These are phyloP conservation scores for Ramularia collo-cygni DNA, from an alignment of 2,329 filamentous ascomycete species.

Conservation along the genomic window DNA sequence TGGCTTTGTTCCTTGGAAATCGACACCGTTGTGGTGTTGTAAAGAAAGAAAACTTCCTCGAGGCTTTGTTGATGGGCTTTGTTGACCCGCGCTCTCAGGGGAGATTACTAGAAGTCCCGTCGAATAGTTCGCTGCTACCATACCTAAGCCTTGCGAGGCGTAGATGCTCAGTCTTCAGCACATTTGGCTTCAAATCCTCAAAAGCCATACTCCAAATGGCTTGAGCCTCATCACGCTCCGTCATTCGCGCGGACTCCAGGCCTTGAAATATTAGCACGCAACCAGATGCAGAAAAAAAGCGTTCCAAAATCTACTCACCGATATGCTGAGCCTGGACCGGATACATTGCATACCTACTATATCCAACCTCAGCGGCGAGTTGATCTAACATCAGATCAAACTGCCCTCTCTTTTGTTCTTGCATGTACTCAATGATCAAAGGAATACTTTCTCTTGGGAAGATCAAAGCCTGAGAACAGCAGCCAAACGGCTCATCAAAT, in stretches of 20 bases:
- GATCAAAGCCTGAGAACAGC: neutral
- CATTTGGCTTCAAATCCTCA: neutral
- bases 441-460: slow-evolving; percentile 1
- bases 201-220: neutral
- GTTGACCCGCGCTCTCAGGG: too few species aligned
- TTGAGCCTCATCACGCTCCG: neutral
- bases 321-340: neutral
- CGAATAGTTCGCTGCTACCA: too few species aligned
- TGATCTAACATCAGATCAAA: neutral
- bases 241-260: slow-evolving; percentile 1
- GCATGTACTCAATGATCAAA: neutral
- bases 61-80: too few species aligned
- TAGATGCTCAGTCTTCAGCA: neutral
- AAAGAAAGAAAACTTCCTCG: too few species aligned
- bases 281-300: neutral
- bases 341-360: neutral
- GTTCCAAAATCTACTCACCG: neutral
- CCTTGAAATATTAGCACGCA: neutral
- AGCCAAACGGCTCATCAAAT: neutral
- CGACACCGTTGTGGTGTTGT: too few species aligned
- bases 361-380: neutral
- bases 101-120: too few species aligned
- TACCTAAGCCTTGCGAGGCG: neutral
- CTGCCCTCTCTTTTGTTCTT: neutral
- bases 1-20: too few species aligned